These are phyloP conservation scores for Eragrostis curvula DNA, from an alignment of 176 grass and related monocot genomes.

Conservation along the genomic window DNA sequence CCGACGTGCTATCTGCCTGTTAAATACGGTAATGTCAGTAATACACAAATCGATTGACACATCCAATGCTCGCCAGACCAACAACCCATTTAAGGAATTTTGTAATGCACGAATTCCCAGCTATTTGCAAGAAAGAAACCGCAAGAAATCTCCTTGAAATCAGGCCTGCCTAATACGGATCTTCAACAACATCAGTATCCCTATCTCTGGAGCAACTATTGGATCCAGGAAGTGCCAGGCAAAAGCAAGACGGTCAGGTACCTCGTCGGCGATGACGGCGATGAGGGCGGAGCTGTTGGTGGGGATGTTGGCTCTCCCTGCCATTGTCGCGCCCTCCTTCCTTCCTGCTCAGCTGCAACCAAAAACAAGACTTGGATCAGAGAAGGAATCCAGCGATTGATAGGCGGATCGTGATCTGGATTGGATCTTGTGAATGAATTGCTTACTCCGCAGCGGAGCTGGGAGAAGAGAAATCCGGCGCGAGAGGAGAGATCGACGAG, in stretches of 20 bases:
- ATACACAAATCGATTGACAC: too few species aligned
- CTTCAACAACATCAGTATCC: not conserved
- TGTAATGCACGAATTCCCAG: too few species aligned
- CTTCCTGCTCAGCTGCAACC: not conserved
- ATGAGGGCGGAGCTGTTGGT: slow-evolving; percentile 66
- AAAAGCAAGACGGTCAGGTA: not conserved
- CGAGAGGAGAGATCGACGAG: not conserved
- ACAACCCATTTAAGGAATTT: too few species aligned
- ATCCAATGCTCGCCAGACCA: too few species aligned
- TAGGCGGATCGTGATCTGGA: not conserved
- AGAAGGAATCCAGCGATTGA: not conserved
- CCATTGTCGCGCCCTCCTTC: slow-evolving; percentile 39
- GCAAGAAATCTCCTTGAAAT: not conserved
- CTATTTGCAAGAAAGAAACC: not conserved
- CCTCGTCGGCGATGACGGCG: slow-evolving; percentile 76
- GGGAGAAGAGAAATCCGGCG: not conserved
- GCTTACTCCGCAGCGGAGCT: not conserved
- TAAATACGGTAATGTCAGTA: too few species aligned
- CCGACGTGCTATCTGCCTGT: too few species aligned
- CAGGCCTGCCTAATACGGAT: not conserved
- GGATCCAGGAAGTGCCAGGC: too few species aligned
- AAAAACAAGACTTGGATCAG: slow-evolving; percentile 14
- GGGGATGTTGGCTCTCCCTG: slow-evolving; percentile 54
- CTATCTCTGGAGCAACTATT: slow-evolving; percentile 5
- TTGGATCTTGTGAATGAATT: not conserved